Percentiles rank a stretch among this genome's conserved stretches.
Evolutionary conservation across 2,329 filamentous ascomycete species (phyloP).

Genomic region (Exophiala oligosperma): DNA sequence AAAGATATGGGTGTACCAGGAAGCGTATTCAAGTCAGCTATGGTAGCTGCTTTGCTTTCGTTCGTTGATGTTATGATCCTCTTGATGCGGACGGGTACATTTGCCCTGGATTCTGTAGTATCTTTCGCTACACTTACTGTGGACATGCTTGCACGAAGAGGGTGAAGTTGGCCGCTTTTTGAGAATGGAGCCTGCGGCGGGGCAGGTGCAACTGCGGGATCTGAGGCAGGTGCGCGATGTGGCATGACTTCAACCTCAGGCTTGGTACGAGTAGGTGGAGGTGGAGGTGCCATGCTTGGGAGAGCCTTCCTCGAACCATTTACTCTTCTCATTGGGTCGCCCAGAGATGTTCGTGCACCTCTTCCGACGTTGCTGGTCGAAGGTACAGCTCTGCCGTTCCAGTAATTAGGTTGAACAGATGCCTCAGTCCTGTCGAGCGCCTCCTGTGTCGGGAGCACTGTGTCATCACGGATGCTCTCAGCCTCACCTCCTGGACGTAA

Average conservation of each 20-base stretch:
- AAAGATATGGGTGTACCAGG: conserved; percentile 19
- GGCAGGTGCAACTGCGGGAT: neutral
- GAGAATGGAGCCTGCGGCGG: neutral
- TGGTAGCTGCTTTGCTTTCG: neutral
- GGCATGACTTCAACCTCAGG: neutral
- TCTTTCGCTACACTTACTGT: neutral
- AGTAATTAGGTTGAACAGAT: too few relatives aligned
- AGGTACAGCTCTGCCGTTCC: too few relatives aligned
- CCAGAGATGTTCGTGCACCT: too few relatives aligned
- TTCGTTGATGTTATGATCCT: neutral
- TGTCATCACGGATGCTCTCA: neutral
- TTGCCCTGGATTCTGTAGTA: neutral
- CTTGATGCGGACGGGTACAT: conserved; percentile 14
- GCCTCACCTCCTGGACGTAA: neutral
- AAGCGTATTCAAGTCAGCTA: neutral
- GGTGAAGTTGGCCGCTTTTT: neutral
- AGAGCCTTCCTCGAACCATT: neutral
- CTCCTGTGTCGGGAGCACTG: too few relatives aligned
- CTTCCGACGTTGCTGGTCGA: too few relatives aligned
- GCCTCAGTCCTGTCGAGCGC: too few relatives aligned
- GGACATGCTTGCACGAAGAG: neutral
- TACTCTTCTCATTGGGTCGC: too few relatives aligned
- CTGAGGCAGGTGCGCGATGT: neutral
- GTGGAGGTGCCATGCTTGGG: conserved; percentile 7
- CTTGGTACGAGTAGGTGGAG: neutral